phyloP scores from a whole-genome alignment of 2,329 filamentous ascomycete species.

The Cercospora zeina region DNA sequence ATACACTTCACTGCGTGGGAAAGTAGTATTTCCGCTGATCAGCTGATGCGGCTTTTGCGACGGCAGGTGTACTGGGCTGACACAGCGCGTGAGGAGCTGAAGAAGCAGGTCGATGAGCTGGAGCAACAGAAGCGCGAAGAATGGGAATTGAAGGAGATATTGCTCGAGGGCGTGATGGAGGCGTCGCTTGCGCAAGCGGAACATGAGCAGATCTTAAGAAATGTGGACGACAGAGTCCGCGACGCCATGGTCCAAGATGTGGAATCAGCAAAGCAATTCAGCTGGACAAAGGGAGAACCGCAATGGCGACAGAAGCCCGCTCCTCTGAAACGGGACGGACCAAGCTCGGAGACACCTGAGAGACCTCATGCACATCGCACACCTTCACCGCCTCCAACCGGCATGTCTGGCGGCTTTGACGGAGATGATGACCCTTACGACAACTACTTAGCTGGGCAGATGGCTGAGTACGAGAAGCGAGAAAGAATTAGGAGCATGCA shows the following conservation, averaged over 20 bases:
- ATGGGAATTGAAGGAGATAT: constrained; percentile 76
- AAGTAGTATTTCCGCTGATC: constrained; percentile 63
- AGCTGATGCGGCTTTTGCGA: constrained; percentile 62
- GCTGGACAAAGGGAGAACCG: constrained; percentile 33
- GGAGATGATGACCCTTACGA: constrained; percentile 41
- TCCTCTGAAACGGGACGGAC: constrained; percentile 18
- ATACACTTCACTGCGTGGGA: constrained; percentile 66
- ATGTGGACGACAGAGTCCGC: constrained; percentile 38
- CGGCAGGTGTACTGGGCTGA: constrained; percentile 73
- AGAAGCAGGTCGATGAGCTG: constrained; percentile 64
- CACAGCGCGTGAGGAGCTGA: constrained; percentile 64
- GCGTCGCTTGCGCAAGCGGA: constrained; percentile 58
- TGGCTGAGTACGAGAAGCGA: constrained; percentile 36
- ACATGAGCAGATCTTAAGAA: constrained; percentile 40
- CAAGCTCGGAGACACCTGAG: constrained; percentile 14
- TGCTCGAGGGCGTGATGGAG: constrained; percentile 75
- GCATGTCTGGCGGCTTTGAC: constrained; percentile 37
- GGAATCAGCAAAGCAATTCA: constrained; percentile 38
- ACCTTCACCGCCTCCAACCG: constrained; percentile 37
- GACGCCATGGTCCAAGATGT: constrained; percentile 44
- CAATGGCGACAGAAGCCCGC: constrained; percentile 26
- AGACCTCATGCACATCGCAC: constrained; percentile 15
- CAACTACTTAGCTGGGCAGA: constrained; percentile 37
- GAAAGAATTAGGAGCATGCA: constrained; percentile 30
- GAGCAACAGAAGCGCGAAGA: constrained; percentile 68